phyloP scores from a whole-genome alignment of 495 filamentous ascomycete genomes.

The Halenospora varia region DNA sequence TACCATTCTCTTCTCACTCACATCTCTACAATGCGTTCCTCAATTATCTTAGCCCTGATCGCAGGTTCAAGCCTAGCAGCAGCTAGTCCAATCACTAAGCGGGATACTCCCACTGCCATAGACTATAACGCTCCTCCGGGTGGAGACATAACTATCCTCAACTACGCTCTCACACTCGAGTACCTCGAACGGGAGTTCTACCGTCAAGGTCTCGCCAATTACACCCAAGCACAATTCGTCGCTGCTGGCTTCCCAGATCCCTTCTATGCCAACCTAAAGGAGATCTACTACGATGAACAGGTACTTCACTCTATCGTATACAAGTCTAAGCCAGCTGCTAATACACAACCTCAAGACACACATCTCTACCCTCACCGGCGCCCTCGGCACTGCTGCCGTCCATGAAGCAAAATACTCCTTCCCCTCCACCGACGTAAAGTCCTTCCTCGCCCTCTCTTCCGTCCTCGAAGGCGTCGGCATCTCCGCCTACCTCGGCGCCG shows the following conservation, averaged over 20 bases:
- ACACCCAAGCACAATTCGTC: conserved; percentile 44
- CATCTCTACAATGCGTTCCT: conserved; percentile 17
- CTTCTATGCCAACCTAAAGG: conserved; percentile 46
- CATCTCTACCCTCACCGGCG: conserved; percentile 31
- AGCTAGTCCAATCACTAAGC: conserved; percentile 9
- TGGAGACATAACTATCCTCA: conserved; percentile 23
- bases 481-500: conserved; percentile 58
- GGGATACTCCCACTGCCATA: neutral
- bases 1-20: neutral
- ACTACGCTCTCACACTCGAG: conserved; percentile 35
- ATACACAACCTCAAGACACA: too few relatives aligned
- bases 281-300: conserved; percentile 14
- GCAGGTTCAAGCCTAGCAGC: conserved; percentile 3
- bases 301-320: too few relatives aligned
- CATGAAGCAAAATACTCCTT: conserved; percentile 52
- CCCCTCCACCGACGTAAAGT: conserved; percentile 37
- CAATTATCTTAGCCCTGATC: neutral
- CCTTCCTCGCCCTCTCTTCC: conserved; percentile 45
- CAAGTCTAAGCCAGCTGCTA: too few relatives aligned
- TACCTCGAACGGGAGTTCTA: conserved; percentile 51
- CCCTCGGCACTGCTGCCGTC: conserved; percentile 40
- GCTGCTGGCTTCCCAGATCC: conserved; percentile 44
- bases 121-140: conserved; percentile 21
- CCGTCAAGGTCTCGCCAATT: conserved; percentile 51
- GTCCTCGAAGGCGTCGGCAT: conserved; percentile 56